A percentile compares a stretch with the other conserved stretches of the same genome.
phyloP scores from a whole-genome alignment of 1,139 yeast species.

The Scheffersomyces cryptocercus region DNA sequence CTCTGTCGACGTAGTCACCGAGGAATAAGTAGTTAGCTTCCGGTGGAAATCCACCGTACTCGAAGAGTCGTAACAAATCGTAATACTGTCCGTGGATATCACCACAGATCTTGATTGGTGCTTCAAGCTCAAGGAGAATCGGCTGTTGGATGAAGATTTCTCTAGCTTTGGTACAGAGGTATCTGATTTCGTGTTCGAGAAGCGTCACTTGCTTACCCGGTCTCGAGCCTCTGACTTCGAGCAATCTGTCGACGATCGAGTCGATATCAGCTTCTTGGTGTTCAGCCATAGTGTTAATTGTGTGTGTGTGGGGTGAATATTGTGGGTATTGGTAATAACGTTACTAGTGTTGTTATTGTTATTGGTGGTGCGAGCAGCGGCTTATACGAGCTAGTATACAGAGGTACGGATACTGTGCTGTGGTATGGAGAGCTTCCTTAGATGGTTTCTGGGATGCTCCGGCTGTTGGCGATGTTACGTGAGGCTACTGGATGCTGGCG shows the following conservation, averaged over 20 bases:
- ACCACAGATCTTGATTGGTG: slow-evolving; percentile 94
- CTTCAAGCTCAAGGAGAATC: slow-evolving; percentile 89
- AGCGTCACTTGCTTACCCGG: slow-evolving; percentile 97
- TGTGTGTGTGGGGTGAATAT: slow-evolving; percentile 3
- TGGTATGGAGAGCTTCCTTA: too few species aligned
- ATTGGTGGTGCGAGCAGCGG: too few species aligned
- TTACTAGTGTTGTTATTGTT: too few species aligned
- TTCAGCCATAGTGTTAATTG: slow-evolving; percentile 34
- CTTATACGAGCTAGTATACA: too few species aligned
- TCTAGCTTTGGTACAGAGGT: slow-evolving; percentile 94
- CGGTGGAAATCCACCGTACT: slow-evolving; percentile 99
- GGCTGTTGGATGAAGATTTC: slow-evolving; percentile 98
- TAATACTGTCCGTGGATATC: slow-evolving; percentile 98
- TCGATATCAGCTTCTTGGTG: slow-evolving; percentile 94
- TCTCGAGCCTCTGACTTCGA: slow-evolving; percentile 96
- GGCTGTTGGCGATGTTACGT: too few species aligned
- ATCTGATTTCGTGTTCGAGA: slow-evolving; percentile 92
- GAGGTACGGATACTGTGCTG: too few species aligned
- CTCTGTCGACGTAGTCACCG: slow-evolving; percentile 98
- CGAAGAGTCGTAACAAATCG: slow-evolving; percentile 90
- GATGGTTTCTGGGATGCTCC: too few species aligned
- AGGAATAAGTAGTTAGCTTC: slow-evolving; percentile 92
- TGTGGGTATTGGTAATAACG: neutral
- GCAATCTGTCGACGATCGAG: slow-evolving; percentile 92
- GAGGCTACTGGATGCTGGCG: too few species aligned